phyloP scores from a whole-genome alignment of 164 flowering plant genomes.

The Piper longum region DNA sequence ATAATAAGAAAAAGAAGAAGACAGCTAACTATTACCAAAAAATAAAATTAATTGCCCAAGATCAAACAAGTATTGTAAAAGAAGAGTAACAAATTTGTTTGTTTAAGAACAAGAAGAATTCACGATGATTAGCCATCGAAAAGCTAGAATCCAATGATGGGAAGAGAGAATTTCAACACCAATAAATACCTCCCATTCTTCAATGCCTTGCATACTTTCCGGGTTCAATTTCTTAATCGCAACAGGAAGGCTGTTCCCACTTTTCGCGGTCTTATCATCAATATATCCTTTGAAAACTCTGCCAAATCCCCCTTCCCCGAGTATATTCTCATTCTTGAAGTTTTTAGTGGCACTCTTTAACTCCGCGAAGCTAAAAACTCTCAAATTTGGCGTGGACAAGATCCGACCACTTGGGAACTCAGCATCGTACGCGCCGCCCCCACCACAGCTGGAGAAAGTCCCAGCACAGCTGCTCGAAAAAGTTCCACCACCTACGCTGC shows the following conservation, averaged over 20 bases:
- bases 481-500: conserved; percentile 4
- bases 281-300: conserved; percentile 60
- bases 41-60: no score
- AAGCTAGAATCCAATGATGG: no score
- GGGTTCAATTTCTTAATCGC: conserved; percentile 63
- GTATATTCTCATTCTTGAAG: conserved; percentile 35
- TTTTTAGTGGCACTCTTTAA: conserved; percentile 39
- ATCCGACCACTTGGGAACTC: conserved; percentile 26
- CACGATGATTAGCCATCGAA: no score
- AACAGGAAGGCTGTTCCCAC: conserved; percentile 36
- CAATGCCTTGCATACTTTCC: conserved; percentile 50
- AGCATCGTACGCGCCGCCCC: conserved; percentile 12
- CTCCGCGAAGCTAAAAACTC: conserved; percentile 38
- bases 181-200: conserved; percentile 57
- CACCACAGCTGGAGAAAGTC: conserved; percentile 8
- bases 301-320: conserved; percentile 76
- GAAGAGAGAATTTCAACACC: no score
- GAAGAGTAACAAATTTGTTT: no score
- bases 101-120: no score
- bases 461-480: conserved; percentile 1
- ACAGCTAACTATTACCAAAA: no score
- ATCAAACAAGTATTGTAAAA: no score
- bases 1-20: no score
- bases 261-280: conserved; percentile 41
- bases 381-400: conserved; percentile 36